Evolutionary conservation across 164 flowering plant genomes (phyloP).

Genomic region (Chimonanthus salicifolius): DNA sequence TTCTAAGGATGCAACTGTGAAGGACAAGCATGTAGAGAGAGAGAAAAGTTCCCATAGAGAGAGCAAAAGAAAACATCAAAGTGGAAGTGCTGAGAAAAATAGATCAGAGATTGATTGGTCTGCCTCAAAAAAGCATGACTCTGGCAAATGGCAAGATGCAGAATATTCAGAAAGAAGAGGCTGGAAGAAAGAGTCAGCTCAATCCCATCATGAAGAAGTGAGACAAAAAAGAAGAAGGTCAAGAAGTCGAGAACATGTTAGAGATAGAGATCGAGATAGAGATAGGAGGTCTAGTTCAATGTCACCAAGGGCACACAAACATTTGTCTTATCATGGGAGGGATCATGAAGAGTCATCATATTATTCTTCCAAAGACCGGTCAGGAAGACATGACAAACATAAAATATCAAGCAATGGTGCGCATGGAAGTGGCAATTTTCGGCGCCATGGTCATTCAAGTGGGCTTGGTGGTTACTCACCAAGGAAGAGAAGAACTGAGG

Average conservation of each 20-base stretch:
- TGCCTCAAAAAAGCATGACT: slow-evolving; percentile 31
- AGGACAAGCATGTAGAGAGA: slow-evolving; percentile 33
- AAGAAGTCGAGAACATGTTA: slow-evolving; percentile 56
- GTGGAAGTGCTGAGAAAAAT: slow-evolving; percentile 31
- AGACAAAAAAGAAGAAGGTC: slow-evolving; percentile 63
- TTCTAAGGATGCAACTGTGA: slow-evolving; percentile 22
- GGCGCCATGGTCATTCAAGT: slow-evolving; percentile 46
- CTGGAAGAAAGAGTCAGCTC: slow-evolving; percentile 30
- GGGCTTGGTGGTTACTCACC: slow-evolving; percentile 99
- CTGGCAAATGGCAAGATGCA: slow-evolving; percentile 23
- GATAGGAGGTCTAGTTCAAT: slow-evolving; percentile 47
- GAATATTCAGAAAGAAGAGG: slow-evolving; percentile 41
- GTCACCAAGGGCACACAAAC: slow-evolving; percentile 53
- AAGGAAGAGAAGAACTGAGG: slow-evolving; percentile 76
- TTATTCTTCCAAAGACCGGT: slow-evolving; percentile 34
- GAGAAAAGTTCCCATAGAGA: slow-evolving; percentile 43
- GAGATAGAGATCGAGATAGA: slow-evolving; percentile 34
- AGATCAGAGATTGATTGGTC: slow-evolving; percentile 22
- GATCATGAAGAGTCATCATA: slow-evolving; percentile 39
- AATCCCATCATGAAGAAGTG: slow-evolving; percentile 37
- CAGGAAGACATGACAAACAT: slow-evolving; percentile 38
- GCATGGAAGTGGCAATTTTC: slow-evolving; percentile 34
- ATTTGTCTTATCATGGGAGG: slow-evolving; percentile 22
- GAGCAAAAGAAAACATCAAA: slow-evolving; percentile 42
- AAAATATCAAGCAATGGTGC: slow-evolving; percentile 44